Conservation (phyloP, 305 asterid genomes). For the Withania somnifera region DNA sequence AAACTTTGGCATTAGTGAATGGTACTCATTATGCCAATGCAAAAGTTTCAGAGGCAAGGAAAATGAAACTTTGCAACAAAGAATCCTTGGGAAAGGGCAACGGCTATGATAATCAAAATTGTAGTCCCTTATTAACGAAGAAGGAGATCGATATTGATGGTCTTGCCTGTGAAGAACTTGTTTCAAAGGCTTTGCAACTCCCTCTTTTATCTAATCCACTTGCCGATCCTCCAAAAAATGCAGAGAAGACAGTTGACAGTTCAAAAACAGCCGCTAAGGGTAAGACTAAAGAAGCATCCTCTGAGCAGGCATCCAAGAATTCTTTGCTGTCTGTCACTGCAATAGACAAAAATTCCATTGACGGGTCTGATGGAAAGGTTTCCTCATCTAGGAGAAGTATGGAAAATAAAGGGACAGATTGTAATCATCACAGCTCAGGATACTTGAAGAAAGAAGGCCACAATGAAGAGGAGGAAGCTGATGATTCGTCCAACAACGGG, state of each 20-base stretch:
- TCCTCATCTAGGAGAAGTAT: slow-evolving; percentile 26
- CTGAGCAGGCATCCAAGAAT: slow-evolving; percentile 33
- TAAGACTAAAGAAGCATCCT: slow-evolving; percentile 26
- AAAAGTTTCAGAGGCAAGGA: slow-evolving; percentile 33
- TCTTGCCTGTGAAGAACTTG: slow-evolving; percentile 64
- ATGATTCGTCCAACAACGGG: slow-evolving; percentile 28
- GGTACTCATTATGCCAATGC: slow-evolving; percentile 44
- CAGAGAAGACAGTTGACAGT: slow-evolving; percentile 13
- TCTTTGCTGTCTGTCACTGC: slow-evolving; percentile 27
- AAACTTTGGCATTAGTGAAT: slow-evolving; percentile 23
- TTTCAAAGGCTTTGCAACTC: slow-evolving; percentile 67
- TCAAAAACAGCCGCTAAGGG: slow-evolving; percentile 19
- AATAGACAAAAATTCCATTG: slow-evolving; percentile 24
- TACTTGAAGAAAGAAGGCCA: slow-evolving; percentile 21
- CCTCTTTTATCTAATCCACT: slow-evolving; percentile 55
- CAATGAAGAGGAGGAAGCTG: slow-evolving; percentile 24
- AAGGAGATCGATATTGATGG: slow-evolving; percentile 39
- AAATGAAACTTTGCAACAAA: slow-evolving; percentile 25
- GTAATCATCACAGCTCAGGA: slow-evolving; percentile 20
- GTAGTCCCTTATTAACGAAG: slow-evolving; percentile 23
- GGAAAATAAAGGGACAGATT: slow-evolving; percentile 31
- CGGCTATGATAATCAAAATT: slow-evolving; percentile 13
- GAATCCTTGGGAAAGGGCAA: slow-evolving; percentile 19
- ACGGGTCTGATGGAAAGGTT: slow-evolving; percentile 31
- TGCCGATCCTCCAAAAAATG: slow-evolving; percentile 20